A percentile compares a stretch with the other conserved stretches of the same genome.
These are phyloP conservation scores for Neopestalotiopsis sp. DNA, from an alignment of 2,329 filamentous ascomycete species.

Conservation along the genomic window DNA sequence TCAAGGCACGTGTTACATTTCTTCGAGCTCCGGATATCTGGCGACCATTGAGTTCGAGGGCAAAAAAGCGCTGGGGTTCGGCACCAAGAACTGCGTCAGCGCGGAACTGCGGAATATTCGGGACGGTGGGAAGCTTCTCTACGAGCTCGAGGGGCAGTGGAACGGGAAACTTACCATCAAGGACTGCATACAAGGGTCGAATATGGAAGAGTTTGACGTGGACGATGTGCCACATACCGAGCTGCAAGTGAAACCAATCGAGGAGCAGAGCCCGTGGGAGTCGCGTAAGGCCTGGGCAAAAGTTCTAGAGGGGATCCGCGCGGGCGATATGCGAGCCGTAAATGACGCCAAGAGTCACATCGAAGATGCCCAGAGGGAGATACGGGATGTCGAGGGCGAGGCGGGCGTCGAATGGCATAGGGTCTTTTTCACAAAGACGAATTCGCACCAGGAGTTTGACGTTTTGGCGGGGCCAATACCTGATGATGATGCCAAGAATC, in stretches of 20 bases:
- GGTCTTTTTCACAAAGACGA: constrained; percentile 27
- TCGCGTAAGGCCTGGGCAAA: constrained; percentile 30
- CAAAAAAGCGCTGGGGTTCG: constrained; percentile 23
- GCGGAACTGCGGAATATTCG: constrained; percentile 28
- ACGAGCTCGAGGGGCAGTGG: constrained; percentile 34
- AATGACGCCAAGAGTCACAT: constrained; percentile 26
- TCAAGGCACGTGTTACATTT: constrained; percentile 33
- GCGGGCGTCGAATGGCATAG: constrained; percentile 29
- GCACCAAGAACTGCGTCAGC: constrained; percentile 29
- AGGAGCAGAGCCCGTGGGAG: constrained; percentile 32
- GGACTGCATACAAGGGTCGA: constrained; percentile 22
- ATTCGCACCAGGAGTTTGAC: constrained; percentile 25
- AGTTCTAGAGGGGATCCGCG: constrained; percentile 26
- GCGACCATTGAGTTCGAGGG: constrained; percentile 31
- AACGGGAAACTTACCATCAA: constrained; percentile 28
- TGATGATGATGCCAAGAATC: constrained; percentile 18
- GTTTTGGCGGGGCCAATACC: constrained; percentile 28
- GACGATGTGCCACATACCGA: constrained; percentile 25
- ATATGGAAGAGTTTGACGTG: constrained; percentile 27
- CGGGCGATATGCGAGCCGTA: constrained; percentile 25
- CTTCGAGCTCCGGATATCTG: constrained; percentile 33
- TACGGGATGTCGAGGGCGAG: constrained; percentile 27
- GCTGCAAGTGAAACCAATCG: constrained; percentile 17
- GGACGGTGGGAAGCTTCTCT: constrained; percentile 30
- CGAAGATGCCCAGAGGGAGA: constrained; percentile 31